Evolutionary conservation across 2,329 filamentous ascomycete genomes (phyloP).

Genomic region (Phoma sp.): DNA sequence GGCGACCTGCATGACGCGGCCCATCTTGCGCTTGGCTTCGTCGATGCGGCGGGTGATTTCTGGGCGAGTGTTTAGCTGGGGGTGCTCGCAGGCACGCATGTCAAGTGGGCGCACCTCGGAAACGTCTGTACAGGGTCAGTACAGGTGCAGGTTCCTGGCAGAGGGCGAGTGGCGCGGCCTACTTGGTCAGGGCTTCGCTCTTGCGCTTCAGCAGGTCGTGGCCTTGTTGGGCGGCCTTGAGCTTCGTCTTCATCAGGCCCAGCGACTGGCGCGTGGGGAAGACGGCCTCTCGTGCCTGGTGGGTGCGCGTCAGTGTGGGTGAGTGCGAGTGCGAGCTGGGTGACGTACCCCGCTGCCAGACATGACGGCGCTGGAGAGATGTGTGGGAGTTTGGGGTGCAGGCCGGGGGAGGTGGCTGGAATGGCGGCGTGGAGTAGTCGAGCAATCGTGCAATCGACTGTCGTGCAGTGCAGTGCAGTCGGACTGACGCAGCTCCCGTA

Average conservation of each 20-base stretch:
- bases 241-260: slow-evolving; percentile 96
- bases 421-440: background rate
- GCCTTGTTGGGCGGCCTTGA: slow-evolving; percentile 79
- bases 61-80: slow-evolving; percentile 22
- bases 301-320: slow-evolving; percentile 24
- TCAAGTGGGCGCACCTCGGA: slow-evolving; percentile 70
- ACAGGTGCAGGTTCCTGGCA: background rate
- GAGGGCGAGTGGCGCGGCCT: slow-evolving; percentile 37
- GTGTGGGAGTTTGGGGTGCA: too few species aligned
- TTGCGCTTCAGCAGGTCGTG: slow-evolving; percentile 97
- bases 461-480: background rate
- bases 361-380: slow-evolving; percentile 55
- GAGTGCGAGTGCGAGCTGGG: background rate
- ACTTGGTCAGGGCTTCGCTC: slow-evolving; percentile 98
- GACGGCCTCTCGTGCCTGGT: slow-evolving; percentile 89
- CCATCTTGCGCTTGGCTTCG: slow-evolving; percentile 99
- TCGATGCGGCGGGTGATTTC: slow-evolving; percentile 97
- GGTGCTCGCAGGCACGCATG: slow-evolving; percentile 1
- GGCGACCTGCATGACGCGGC: slow-evolving; percentile 97
- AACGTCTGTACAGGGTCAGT: slow-evolving; percentile 65
- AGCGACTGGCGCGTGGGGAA: slow-evolving; percentile 98
- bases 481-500: too few species aligned
- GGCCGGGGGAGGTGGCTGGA: background rate
- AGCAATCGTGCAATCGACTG: slow-evolving; percentile 3
- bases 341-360: slow-evolving; percentile 60